Conservation (phyloP, 2,329 filamentous ascomycete species). For the Arthrobotrys conoides region DNA sequence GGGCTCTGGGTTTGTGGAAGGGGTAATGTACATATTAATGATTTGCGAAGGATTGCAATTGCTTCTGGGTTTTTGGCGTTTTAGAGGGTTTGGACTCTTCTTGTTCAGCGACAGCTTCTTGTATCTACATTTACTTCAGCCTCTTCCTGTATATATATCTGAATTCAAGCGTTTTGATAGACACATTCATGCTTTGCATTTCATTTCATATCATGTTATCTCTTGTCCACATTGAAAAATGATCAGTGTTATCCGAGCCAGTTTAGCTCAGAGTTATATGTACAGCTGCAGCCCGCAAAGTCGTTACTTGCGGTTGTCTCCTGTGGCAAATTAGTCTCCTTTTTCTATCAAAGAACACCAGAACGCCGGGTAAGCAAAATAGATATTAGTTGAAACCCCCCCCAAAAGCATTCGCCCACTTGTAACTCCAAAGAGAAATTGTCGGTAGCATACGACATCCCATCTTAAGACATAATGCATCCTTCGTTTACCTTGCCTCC, state of each 20-base stretch:
- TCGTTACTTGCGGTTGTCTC: background rate
- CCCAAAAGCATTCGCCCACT: conserved; percentile 41
- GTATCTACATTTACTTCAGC: conserved; percentile 4
- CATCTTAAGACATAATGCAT: background rate
- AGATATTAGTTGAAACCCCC: background rate
- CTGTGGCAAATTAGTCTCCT: conserved; percentile 4
- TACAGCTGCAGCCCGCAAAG: conserved; percentile 1
- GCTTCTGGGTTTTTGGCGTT: conserved; percentile 38
- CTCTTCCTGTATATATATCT: conserved; percentile 16
- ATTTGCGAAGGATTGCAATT: conserved; percentile 15
- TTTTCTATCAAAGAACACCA: conserved; percentile 39
- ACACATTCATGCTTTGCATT: background rate
- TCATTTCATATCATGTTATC: conserved; percentile 18
- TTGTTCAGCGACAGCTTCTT: conserved; percentile 38
- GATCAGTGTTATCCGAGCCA: background rate
- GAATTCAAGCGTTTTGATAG: conserved; percentile 19
- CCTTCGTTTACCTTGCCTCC: conserved; percentile 28
- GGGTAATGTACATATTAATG: conserved; percentile 48
- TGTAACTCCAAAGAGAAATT: conserved; percentile 50
- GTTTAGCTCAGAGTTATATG: background rate
- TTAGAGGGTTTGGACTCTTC: conserved; percentile 20
- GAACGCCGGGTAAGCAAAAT: conserved; percentile 11
- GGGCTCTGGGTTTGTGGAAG: background rate
- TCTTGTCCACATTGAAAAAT: conserved; percentile 12
- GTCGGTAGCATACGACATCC: conserved; percentile 26